Base-by-base conservation (phyloP, 495 filamentous ascomycete species). In the Aspergillus ostianus region DNA sequence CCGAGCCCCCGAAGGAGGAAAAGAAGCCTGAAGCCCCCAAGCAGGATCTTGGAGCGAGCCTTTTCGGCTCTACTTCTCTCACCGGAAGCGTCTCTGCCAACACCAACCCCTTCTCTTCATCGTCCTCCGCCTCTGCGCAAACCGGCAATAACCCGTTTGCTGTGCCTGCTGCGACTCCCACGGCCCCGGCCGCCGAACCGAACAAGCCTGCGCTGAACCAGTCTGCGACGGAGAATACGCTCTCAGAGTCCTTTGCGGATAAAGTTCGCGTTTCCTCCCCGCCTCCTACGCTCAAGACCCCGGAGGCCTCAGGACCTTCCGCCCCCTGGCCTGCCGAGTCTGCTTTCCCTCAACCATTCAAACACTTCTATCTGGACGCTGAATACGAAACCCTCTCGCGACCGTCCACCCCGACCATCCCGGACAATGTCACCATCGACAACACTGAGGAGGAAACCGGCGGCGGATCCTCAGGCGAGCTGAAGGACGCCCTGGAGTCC, bases 401-500 rank as follows among this genome's bases (percentile, higher is more conserved):
- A 53, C 80, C 70, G 63, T 84, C 57, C 62, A 82, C 59, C 53
- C 74, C 64, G 47, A 71, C 60, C 48, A 77, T 68, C 65, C 81
- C 68, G 12, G 79, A 76, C 32, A 82, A 78, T 52, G 76, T 81
- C 52, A 77, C 81, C 32, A 79, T 89, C 60, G 86, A 90, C 59
- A 76, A 83, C 27, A 73, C 77, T 58, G 78, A 80, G 10, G 80
- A 84, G 55, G 71, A 78, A 45, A 68, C 69, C 2, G 67, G 70
- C 17, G 77, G 72, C n/a, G 71, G 76, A 6, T 71, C 77, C 26
- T 75, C 75, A 5, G 83, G 85, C n/a, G 88, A 93, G 51, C 85
- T 90, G 57, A 92, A 89, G 70, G 90, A 92, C 36, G 84, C 87
- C 0, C 95, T 90, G 70, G 93, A 97, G 67, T 90, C 87, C 23